Conservation (phyloP, 1,139 yeast genomes). For the Candida sp. region DNA sequence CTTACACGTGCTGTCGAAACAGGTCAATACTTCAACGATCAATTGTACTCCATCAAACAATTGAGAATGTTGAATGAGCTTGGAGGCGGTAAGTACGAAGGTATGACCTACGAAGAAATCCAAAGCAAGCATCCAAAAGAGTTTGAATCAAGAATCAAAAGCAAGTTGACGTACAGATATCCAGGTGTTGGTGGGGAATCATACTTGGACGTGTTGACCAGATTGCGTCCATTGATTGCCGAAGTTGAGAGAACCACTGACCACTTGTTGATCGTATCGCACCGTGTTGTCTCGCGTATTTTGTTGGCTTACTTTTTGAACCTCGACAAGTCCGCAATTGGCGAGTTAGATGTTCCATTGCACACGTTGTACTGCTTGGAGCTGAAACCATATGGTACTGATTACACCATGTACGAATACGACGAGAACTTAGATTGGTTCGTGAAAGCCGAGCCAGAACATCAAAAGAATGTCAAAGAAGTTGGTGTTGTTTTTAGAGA, state of each 20-base stretch:
- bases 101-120: slow-evolving; percentile 86
- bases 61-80: slow-evolving; percentile 94
- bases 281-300: slow-evolving; percentile 89
- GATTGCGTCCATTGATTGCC: slow-evolving; percentile 88
- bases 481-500: slow-evolving; percentile 70
- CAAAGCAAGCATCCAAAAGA: slow-evolving; percentile 83
- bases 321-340: slow-evolving; percentile 79
- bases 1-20: slow-evolving; percentile 79
- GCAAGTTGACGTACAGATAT: slow-evolving; percentile 83
- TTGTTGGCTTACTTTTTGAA: slow-evolving; percentile 89
- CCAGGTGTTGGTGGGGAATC: slow-evolving; percentile 99
- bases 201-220: slow-evolving; percentile 88
- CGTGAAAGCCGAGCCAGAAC: slow-evolving; percentile 70
- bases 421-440: slow-evolving; percentile 83
- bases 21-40: slow-evolving; percentile 73
- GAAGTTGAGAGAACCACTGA: slow-evolving; percentile 94
- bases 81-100: slow-evolving; percentile 93
- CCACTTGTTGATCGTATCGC: slow-evolving; percentile 82
- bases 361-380: slow-evolving; percentile 91
- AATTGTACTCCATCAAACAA: slow-evolving; percentile 78
- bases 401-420: slow-evolving; percentile 88
- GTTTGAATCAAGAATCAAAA: slow-evolving; percentile 72
- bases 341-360: slow-evolving; percentile 90
- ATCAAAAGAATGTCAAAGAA: slow-evolving; percentile 61
- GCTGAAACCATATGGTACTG: slow-evolving; percentile 94